A percentile compares a stretch with the other conserved stretches of the same genome.
Evolutionary conservation across 805 yeast species (phyloP).

Genomic region (Schwanniomyces vanrijiae): DNA sequence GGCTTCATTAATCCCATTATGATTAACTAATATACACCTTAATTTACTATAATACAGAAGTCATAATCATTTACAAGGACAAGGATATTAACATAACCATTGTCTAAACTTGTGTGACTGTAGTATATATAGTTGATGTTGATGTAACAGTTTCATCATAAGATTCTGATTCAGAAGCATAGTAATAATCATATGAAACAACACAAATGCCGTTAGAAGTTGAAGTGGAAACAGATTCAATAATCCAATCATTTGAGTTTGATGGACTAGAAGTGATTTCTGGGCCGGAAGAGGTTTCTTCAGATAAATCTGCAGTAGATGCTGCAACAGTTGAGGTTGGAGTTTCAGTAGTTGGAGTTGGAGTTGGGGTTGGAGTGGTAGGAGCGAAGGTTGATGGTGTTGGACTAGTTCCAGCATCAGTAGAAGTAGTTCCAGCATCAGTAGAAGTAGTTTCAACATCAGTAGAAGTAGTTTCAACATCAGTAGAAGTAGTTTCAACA

Average conservation of each 20-base stretch:
- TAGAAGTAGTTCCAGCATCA: constrained; percentile 8
- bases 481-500: constrained; percentile 9
- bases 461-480: constrained; percentile 6
- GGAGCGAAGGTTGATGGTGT: constrained; percentile 11
- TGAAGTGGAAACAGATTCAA: constrained; percentile 32
- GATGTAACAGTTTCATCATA: constrained; percentile 36
- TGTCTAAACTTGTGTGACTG: constrained; percentile 25
- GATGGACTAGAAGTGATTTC: constrained; percentile 19
- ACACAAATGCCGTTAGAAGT: constrained; percentile 30
- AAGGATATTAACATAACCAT: background rate
- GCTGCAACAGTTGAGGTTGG: constrained; percentile 9
- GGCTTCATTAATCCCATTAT: background rate
- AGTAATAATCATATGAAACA: constrained; percentile 39
- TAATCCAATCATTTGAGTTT: constrained; percentile 31
- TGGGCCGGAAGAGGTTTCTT: constrained; percentile 7
- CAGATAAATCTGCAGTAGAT: constrained; percentile 7
- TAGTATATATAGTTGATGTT: constrained; percentile 33
- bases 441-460: constrained; percentile 10
- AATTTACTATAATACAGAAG: background rate
- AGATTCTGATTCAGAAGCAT: constrained; percentile 25
- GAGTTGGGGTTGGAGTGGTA: constrained; percentile 9
- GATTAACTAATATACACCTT: background rate
- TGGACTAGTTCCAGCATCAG: constrained; percentile 8
- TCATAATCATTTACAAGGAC: background rate
- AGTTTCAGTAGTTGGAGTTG: constrained; percentile 7